Evolutionary conservation across 768 basidiomycete genomes (phyloP), one percentile per base, ranked within the genome.

Genomic region (Macrolepiota albuminosa): DNA sequence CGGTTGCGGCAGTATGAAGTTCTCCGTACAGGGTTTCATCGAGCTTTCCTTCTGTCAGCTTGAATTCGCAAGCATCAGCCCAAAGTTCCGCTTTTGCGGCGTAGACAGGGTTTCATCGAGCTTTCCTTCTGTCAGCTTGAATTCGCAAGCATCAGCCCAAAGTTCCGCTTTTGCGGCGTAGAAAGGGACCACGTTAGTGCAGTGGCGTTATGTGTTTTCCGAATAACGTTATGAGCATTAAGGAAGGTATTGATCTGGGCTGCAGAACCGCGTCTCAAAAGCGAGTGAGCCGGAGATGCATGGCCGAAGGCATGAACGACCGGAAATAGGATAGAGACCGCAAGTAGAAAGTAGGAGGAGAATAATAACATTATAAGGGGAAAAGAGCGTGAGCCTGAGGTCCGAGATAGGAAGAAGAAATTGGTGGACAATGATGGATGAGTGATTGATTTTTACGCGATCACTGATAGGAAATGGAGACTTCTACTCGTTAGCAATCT

Each of bases 1-100:
- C 81, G 2, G 82, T 81, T 31, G 78, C 84, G 48, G 81, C 81
- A 46, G 78, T 80, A 36, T 86, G 74, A 66, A 82, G 84, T 67
- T 86, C 82, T 45, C 83, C 82, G 62, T 83, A 84, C 5, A 73
- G 72, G 10, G 67, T 69, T 54, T 69, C 65, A 50, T 73, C 74
- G 54, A 85, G 74, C 4, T 69, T 61, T 14, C 82, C 81, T 40
- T 75, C 72, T 4, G 82, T 78, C 65, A 81, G 77, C 60, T 73
- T 61, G 60, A 85, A 79, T 42, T 71, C 66, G 67, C 84, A 87
- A 1, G 62, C 67, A 58, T 77, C 74, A 8, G 81, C 83, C 84
- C 83, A 86, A 45, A 61, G 10, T 58, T 74, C 75, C 7, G 86
- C 86, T 45, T 71, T 75, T 26, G 63, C 64, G 13, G 82, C 84